phyloP scores from a whole-genome alignment of 2,329 filamentous ascomycete genomes.

The Colletotrichum sp. region DNA sequence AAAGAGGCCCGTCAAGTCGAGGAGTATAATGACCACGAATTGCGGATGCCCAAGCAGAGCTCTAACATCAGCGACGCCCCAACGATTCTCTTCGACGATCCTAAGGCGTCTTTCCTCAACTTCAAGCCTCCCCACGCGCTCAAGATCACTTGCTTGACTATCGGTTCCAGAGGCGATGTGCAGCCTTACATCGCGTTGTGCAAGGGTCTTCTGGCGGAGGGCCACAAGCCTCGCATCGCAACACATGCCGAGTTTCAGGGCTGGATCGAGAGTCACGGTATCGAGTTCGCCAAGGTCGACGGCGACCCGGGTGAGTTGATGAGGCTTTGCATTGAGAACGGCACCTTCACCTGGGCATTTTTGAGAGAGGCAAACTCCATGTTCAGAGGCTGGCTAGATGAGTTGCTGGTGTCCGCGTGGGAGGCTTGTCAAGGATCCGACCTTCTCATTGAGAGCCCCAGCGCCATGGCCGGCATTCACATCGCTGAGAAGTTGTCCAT shows the following conservation, averaged over 20 bases:
- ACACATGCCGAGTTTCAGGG: slow-evolving; percentile 89
- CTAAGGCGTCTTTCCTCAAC: slow-evolving; percentile 84
- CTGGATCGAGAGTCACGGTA: slow-evolving; percentile 92
- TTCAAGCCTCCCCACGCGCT: slow-evolving; percentile 86
- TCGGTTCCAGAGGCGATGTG: slow-evolving; percentile 93
- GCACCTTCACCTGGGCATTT: slow-evolving; percentile 95
- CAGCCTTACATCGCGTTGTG: slow-evolving; percentile 97
- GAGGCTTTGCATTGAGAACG: slow-evolving; percentile 94
- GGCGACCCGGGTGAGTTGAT: slow-evolving; percentile 95
- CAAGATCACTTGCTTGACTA: slow-evolving; percentile 90
- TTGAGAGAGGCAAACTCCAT: slow-evolving; percentile 84
- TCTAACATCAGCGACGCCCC: slow-evolving; percentile 62
- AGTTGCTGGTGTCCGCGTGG: slow-evolving; percentile 83
- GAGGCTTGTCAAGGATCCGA: slow-evolving; percentile 85
- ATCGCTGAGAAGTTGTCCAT: slow-evolving; percentile 93
- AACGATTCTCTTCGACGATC: slow-evolving; percentile 88
- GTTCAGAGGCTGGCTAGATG: slow-evolving; percentile 95
- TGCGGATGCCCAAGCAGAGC: slow-evolving; percentile 52
- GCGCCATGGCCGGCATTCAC: slow-evolving; percentile 96
- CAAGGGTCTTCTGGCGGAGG: slow-evolving; percentile 86
- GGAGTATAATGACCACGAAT: slow-evolving; percentile 55
- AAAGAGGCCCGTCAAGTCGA: slow-evolving; percentile 70
- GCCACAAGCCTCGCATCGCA: slow-evolving; percentile 85
- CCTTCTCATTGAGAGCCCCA: slow-evolving; percentile 92
- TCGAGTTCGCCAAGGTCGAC: slow-evolving; percentile 87